Base-by-base conservation (phyloP, 257 asterid genomes). In the Eucommia ulmoides region DNA sequence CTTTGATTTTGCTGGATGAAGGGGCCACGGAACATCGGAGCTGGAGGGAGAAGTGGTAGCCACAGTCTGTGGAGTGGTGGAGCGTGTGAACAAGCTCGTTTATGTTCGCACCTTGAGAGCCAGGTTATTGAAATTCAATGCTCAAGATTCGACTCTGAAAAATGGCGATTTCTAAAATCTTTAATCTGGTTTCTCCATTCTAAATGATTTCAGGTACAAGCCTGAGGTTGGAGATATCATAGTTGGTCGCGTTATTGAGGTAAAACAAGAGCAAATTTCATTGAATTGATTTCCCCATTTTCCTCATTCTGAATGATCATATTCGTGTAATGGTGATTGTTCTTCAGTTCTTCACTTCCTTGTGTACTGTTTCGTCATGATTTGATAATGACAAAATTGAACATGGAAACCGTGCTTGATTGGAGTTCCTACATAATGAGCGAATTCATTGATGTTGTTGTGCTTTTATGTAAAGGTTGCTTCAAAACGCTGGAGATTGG, bases 1-100 rank as follows among this genome's bases (percentile, higher is more conserved):
- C n/a, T n/a, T n/a, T n/a, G n/a, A n/a, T n/a, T n/a, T n/a, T n/a
- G n/a, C n/a, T n/a, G n/a, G n/a, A n/a, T n/a, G n/a, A 55, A 88
- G 97, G 84, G 97, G 97, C 46, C 97, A 88, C 33, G 97, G 97
- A 49, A 88, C 95, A 23, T 59, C 72, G 65, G 94, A 88, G 65
- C 56, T 78, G 70, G 79, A 75, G 17, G 92, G 83, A 3, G 76
- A 69, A 25, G 62, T 88, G 57, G 79, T 76, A 58, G 95, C 95
- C 24, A 80, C 93, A 19, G 63, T 79, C 0, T 88, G 95, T 51
- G 97, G 97, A 45, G 95, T 88, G 49, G 93, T 88, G 58, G 97
- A 88, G 74, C 94, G 97, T 6, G 89, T 88, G 24, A 84, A 84
- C 59, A 84, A 80, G 71, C 97, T 88, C 25, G 94, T 88, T 18